A percentile compares a stretch with the other conserved stretches of the same genome.
Conservation (phyloP, 495 filamentous ascomycete species). For the Penicillium dipodomyicola region DNA sequence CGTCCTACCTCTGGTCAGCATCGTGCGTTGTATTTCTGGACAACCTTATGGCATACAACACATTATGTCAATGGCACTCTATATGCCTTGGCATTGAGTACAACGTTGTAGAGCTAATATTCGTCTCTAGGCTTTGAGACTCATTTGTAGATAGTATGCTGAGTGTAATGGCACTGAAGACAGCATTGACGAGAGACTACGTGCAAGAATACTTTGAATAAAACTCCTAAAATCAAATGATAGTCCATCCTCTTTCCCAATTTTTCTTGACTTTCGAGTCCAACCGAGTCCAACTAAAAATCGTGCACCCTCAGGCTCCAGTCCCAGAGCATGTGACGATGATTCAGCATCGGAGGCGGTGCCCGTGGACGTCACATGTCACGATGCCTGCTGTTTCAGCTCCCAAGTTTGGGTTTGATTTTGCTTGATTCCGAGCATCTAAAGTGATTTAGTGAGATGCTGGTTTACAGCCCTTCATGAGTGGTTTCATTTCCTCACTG, state of each 20-base stretch:
- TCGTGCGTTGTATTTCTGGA: background rate
- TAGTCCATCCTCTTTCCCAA: background rate
- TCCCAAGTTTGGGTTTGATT: conserved; percentile 4
- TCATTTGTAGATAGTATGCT: background rate
- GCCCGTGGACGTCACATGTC: conserved; percentile 27
- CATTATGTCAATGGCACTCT: background rate
- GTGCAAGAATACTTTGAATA: background rate
- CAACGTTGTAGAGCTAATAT: background rate
- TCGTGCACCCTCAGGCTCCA: background rate
- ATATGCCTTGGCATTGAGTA: background rate
- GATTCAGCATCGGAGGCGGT: conserved; percentile 22
- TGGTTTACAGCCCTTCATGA: conserved; percentile 52
- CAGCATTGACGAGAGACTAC: background rate
- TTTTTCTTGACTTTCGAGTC: background rate
- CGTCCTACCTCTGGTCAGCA: conserved; percentile 1
- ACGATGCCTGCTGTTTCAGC: conserved; percentile 6
- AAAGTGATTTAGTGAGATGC: conserved; percentile 19
- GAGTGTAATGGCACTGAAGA: background rate
- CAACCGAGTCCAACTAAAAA: background rate
- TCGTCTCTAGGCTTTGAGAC: background rate
- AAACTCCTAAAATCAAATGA: background rate
- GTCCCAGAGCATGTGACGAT: conserved; percentile 9
- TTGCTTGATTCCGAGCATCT: conserved; percentile 4
- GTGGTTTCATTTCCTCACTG: conserved; percentile 68
- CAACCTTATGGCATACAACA: background rate